Evolutionary conservation across 2,329 filamentous ascomycete genomes (phyloP).

Genomic region (Phyllachora maydis): DNA sequence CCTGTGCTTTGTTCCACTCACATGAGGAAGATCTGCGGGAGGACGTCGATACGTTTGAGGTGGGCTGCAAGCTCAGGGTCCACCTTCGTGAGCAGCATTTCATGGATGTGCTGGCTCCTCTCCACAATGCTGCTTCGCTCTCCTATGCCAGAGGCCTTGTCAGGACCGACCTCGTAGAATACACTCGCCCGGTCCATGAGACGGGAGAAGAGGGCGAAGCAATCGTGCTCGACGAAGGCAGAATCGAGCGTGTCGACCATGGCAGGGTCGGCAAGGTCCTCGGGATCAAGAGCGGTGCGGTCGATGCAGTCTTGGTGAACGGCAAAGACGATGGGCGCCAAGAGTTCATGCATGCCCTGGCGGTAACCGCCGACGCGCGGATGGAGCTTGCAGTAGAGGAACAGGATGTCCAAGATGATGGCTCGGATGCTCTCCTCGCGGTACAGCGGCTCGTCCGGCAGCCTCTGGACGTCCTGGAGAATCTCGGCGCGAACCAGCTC

Average conservation of each 20-base stretch:
- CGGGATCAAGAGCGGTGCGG: conserved; percentile 12
- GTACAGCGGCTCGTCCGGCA: conserved; percentile 84
- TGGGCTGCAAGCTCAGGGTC: conserved; percentile 74
- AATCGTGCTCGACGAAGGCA: conserved; percentile 69
- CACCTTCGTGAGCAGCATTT: conserved; percentile 53
- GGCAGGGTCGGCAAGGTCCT: conserved; percentile 20
- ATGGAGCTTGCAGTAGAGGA: conserved; percentile 87
- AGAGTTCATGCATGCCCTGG: conserved; percentile 96
- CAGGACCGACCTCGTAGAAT: conserved; percentile 60
- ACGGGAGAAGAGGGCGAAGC: conserved; percentile 66
- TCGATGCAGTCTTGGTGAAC: conserved; percentile 66
- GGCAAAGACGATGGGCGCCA: conserved; percentile 76
- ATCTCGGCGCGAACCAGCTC: conserved; percentile 76
- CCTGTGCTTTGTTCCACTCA: conserved; percentile 19
- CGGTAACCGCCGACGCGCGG: conserved; percentile 72
- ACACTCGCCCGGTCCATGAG: conserved; percentile 74
- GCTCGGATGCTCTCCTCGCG: conserved; percentile 58
- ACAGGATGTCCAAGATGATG: conserved; percentile 73
- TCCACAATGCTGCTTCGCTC: conserved; percentile 51
- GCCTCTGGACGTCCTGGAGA: conserved; percentile 78
- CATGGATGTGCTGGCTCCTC: conserved; percentile 72
- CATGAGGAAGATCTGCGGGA: conserved; percentile 97
- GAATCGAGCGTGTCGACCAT: conserved; percentile 51
- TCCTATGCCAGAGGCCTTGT: conserved; percentile 12
- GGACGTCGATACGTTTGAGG: conserved; percentile 62